Conservation (phyloP, 805 yeast genomes). For the Saccharomycopsis selenospora region DNA sequence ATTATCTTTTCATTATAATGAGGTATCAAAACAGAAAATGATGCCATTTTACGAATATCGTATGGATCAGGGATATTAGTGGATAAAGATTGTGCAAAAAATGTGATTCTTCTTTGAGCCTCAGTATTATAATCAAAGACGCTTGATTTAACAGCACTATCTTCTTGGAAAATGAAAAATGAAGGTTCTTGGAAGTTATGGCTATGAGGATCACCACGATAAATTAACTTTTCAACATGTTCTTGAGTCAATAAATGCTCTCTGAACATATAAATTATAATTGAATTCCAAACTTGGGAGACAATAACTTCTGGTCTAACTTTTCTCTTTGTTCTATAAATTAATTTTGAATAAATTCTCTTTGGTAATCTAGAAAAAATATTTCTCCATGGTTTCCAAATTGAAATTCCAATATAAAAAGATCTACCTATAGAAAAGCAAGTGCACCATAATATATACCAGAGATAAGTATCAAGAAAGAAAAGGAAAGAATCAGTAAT, state of each 20-base stretch:
- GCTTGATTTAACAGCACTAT: constrained; percentile 52
- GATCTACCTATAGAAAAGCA: constrained; percentile 65
- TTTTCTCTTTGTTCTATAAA: constrained; percentile 38
- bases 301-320: constrained; percentile 47
- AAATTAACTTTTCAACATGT: constrained; percentile 59
- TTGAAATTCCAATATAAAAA: constrained; percentile 67
- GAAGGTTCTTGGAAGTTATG: constrained; percentile 57
- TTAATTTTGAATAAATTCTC: constrained; percentile 63
- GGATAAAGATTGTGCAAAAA: constrained; percentile 83
- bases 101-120: constrained; percentile 76
- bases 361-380: constrained; percentile 70
- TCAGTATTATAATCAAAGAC: constrained; percentile 59
- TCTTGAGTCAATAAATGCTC: constrained; percentile 73
- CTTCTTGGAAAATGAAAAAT: constrained; percentile 79
- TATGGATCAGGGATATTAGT: constrained; percentile 76
- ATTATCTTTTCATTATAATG: constrained; percentile 81
- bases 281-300: constrained; percentile 76
- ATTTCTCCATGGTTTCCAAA: constrained; percentile 87
- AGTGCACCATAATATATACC: constrained; percentile 82
- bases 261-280: constrained; percentile 74
- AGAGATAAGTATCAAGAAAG: constrained; percentile 73
- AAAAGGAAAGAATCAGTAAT: constrained; percentile 61
- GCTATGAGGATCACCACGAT: constrained; percentile 39
- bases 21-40: constrained; percentile 78
- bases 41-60: constrained; percentile 64